phyloP scores from a whole-genome alignment of 2,329 filamentous ascomycete genomes.

The Colletotrichum caudatum region DNA sequence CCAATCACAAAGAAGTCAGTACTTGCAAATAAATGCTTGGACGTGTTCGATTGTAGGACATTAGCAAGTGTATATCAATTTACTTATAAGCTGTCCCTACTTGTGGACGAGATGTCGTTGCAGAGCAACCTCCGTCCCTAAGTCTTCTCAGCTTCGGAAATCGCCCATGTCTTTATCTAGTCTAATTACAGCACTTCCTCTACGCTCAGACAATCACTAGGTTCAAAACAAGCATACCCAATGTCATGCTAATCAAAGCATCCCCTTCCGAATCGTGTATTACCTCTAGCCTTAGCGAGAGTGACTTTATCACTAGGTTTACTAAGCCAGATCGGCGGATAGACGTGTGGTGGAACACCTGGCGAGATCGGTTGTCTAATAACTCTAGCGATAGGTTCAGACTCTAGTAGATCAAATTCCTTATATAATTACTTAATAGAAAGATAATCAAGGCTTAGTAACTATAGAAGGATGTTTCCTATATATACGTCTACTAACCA shows the following conservation, averaged over 20 bases:
- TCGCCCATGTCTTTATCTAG: slow-evolving; percentile 42
- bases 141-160: slow-evolving; percentile 24
- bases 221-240: slow-evolving; percentile 41
- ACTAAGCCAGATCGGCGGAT: slow-evolving; percentile 52
- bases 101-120: slow-evolving; percentile 6
- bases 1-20: no score
- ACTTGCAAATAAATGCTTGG: no score
- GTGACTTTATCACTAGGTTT: slow-evolving; percentile 48
- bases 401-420: slow-evolving; percentile 44
- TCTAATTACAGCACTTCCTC: slow-evolving; percentile 38
- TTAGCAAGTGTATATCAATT: no score
- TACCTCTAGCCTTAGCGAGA: slow-evolving; percentile 43
- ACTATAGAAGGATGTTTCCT: slow-evolving; percentile 51
- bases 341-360: slow-evolving; percentile 48
- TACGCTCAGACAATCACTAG: slow-evolving; percentile 38
- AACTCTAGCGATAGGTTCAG: slow-evolving; percentile 42
- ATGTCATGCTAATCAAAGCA: slow-evolving; percentile 39
- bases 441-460: slow-evolving; percentile 43
- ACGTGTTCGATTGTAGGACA: no score
- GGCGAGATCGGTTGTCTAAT: slow-evolving; percentile 42
- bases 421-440: slow-evolving; percentile 47
- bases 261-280: slow-evolving; percentile 32
- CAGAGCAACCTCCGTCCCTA: slow-evolving; percentile 18
- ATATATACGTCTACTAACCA: slow-evolving; percentile 48
- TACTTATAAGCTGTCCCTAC: background rate